A percentile compares a stretch with the other conserved stretches of the same genome.
phyloP scores from a whole-genome alignment of 208 protist genomes.

The Trypanosoma mega region DNA sequence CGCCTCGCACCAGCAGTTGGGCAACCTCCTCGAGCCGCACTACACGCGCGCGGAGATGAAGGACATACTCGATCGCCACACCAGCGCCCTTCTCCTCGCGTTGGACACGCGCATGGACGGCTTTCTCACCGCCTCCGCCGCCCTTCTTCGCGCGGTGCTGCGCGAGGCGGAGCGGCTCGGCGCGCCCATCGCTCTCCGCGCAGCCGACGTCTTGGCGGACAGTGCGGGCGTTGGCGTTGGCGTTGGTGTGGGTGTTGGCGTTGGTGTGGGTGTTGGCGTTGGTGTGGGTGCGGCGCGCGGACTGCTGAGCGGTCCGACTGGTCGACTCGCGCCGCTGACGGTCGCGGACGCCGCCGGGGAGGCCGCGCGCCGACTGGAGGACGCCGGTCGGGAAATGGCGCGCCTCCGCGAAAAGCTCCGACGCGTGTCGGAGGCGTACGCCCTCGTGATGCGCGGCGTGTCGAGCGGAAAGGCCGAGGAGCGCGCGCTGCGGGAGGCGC shows the following conservation, averaged over 20 bases:
- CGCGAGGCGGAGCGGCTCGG: constrained; percentile 68
- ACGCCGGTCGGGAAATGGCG: constrained; percentile 66
- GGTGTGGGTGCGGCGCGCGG: constrained; percentile 51
- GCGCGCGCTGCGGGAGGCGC: constrained; percentile 43
- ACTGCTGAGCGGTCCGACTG: constrained; percentile 52
- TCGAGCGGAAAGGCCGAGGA: constrained; percentile 47
- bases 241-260: constrained; percentile 38
- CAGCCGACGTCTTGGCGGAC: constrained; percentile 47
- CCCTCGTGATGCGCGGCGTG: constrained; percentile 47
- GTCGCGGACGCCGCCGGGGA: constrained; percentile 52
- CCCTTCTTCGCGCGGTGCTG: constrained; percentile 65
- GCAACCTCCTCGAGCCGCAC: constrained; percentile 49
- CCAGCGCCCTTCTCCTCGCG: constrained; percentile 48
- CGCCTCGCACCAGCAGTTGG: constrained; percentile 45
- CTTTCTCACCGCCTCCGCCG: constrained; percentile 44
- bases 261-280: constrained; percentile 43
- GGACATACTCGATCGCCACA: constrained; percentile 55
- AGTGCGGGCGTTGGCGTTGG: constrained; percentile 38
- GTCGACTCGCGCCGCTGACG: constrained; percentile 60
- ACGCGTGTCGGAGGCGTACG: constrained; percentile 58
- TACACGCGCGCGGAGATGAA: constrained; percentile 50
- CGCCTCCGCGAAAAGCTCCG: constrained; percentile 65
- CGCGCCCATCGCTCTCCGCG: constrained; percentile 48
- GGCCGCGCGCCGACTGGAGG: constrained; percentile 57
- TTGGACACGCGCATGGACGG: constrained; percentile 52